Conservation (phyloP, 805 yeast genomes). For the Candida ulmi region DNA sequence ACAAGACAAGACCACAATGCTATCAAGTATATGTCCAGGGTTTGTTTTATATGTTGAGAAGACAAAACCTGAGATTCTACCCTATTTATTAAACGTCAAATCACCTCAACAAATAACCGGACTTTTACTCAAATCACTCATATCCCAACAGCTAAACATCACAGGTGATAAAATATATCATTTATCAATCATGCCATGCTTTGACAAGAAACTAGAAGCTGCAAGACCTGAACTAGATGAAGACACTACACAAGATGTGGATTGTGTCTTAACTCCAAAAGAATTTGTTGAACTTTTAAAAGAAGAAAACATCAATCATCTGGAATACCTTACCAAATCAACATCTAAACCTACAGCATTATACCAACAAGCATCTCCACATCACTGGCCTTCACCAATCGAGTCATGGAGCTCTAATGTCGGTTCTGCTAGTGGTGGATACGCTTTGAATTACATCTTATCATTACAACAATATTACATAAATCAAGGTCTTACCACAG, state of each 20-base stretch:
- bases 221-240: constrained; percentile 66
- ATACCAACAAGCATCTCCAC: constrained; percentile 42
- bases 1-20: constrained; percentile 6
- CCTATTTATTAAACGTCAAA: constrained; percentile 64
- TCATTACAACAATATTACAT: constrained; percentile 26
- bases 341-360: constrained; percentile 15
- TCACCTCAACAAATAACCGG: constrained; percentile 96
- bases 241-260: constrained; percentile 56
- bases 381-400: constrained; percentile 52
- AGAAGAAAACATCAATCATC: constrained; percentile 40
- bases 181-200: constrained; percentile 91
- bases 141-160: constrained; percentile 28
- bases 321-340: constrained; percentile 17
- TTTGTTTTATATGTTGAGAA: constrained; percentile 95
- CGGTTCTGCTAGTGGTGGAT: constrained; percentile 90
- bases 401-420: constrained; percentile 67
- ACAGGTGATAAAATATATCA: constrained; percentile 53
- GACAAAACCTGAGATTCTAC: constrained; percentile 82
- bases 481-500: constrained; percentile 14
- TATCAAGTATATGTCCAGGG: constrained; percentile 88
- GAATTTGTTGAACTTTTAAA: constrained; percentile 73
- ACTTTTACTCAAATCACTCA: constrained; percentile 53
- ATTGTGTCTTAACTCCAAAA: constrained; percentile 89
- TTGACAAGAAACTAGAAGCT: constrained; percentile 93
- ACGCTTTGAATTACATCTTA: constrained; percentile 62